These are phyloP conservation scores for Cryptosporidium viatorum DNA, from an alignment of 169 alveolate genomes.

Conservation along the genomic window DNA sequence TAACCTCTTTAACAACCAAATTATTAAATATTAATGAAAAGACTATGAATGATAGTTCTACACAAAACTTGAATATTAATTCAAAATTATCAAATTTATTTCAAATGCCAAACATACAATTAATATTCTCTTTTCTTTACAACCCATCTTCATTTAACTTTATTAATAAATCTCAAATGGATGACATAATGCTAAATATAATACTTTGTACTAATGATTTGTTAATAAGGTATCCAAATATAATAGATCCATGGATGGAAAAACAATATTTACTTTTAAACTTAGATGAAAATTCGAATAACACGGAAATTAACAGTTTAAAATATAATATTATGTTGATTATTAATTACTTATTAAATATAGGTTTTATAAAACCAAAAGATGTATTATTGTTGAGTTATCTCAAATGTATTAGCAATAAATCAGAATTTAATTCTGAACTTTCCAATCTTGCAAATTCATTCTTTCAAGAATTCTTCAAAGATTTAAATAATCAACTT, in stretches of 20 bases:
- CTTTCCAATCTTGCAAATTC: slow-evolving; percentile 48
- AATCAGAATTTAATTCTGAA: not conserved
- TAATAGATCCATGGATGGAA: slow-evolving; percentile 66
- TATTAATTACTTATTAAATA: slow-evolving; percentile 25
- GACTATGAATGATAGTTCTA: not conserved
- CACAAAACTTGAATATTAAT: not conserved
- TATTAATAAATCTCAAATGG: slow-evolving; percentile 15
- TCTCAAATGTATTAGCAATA: slow-evolving; percentile 20
- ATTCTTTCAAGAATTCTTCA: slow-evolving; percentile 49
- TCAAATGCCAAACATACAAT: slow-evolving; percentile 51
- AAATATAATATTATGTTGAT: slow-evolving; percentile 34
- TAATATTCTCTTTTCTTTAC: slow-evolving; percentile 40
- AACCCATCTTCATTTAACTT: slow-evolving; percentile 7
- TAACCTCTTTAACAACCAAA: slow-evolving; percentile 20
- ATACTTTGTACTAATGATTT: slow-evolving; percentile 36
- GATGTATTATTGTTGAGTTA: slow-evolving; percentile 33
- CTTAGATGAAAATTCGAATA: not conserved
- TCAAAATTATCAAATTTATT: slow-evolving; percentile 17
- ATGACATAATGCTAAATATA: slow-evolving; percentile 28
- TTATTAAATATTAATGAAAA: slow-evolving; percentile 15
- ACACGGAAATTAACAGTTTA: not conserved
- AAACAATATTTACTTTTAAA: slow-evolving; percentile 26
- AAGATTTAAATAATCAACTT: slow-evolving; percentile 30
- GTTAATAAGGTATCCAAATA: slow-evolving; percentile 57
- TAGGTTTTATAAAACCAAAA: slow-evolving; percentile 64